A percentile compares a stretch with the other conserved stretches of the same genome.
These are phyloP conservation scores for Phytomonas sp. DNA, from an alignment of 208 protist species.

Conservation along the genomic window DNA sequence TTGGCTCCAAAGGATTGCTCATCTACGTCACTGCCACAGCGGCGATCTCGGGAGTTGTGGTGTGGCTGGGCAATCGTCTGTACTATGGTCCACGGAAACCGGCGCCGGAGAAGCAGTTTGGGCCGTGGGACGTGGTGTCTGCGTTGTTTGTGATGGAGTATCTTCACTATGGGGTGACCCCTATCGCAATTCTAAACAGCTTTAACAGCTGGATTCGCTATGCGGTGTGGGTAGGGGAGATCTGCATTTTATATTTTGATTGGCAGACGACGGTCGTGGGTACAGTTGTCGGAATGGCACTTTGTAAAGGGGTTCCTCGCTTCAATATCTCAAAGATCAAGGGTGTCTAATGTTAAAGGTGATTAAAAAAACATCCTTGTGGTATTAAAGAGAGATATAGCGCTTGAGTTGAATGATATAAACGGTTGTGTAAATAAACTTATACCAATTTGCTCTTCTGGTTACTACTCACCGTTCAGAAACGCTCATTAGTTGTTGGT, in stretches of 20 bases:
- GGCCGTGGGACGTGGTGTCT: conserved; percentile 82
- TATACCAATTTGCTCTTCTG: not conserved
- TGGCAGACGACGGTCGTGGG: conserved; percentile 82
- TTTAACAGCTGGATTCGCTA: conserved; percentile 87
- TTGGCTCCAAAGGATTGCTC: conserved; percentile 56
- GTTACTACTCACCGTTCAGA: not conserved
- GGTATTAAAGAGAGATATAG: not conserved
- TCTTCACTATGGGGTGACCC: conserved; percentile 58
- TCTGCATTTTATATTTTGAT: conserved; percentile 86
- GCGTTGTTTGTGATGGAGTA: conserved; percentile 82
- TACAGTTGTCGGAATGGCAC: conserved; percentile 47
- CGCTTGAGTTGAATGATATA: not conserved
- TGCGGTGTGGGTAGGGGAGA: conserved; percentile 74
- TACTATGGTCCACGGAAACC: conserved; percentile 31
- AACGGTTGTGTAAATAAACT: not conserved
- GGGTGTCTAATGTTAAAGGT: conserved; percentile 2
- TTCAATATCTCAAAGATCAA: conserved; percentile 13
- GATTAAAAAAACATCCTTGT: not conserved
- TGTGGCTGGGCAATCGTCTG: conserved; percentile 59
- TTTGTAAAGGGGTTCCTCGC: conserved; percentile 60
- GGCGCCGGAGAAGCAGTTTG: conserved; percentile 80
- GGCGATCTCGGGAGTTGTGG: conserved; percentile 60
- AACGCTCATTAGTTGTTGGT: not conserved
- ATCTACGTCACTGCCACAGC: conserved; percentile 56
- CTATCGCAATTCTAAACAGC: conserved; percentile 63